Base-by-base conservation (phyloP, 176 grass and related monocot species). In the Themeda triandra region DNA sequence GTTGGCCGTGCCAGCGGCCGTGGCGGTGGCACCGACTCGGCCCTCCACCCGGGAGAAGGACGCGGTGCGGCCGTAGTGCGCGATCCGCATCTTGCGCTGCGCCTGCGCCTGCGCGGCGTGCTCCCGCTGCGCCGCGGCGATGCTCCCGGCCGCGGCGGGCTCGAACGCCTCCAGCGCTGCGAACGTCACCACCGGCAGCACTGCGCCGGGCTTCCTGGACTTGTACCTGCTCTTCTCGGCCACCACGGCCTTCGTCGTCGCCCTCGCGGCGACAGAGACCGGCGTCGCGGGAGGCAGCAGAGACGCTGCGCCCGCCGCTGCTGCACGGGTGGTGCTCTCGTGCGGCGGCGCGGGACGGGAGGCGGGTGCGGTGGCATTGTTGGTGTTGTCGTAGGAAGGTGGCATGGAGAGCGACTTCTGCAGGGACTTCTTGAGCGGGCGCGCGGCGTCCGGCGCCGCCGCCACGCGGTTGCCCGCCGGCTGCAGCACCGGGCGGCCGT, bases 401-500 rank as follows among this genome's bases (percentile, higher is more conserved):
- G 92, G 92, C 84, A 94, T 83, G 49, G 92, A 94, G 56, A 92
- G 78, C 30, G 86, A 87, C 75, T 98, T 98, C 33, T 88, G 91
- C 33, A 98, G 80, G 2, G 90, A 87, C 82, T 98, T 98, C 85
- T 90, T 98, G 60, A 92, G 85, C 82, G 85, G 83, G 49, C 89
- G 81, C 18, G 81, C 77, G 27, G 18, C 66, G 29, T 98, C 90
- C 25, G 79, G 19, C 46, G 81, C 35, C 2, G 91, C 72, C 1
- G 91, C 83, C 23, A 98, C 90, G 83, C 89, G 91, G 83, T 98
- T 98, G 46, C 90, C 86, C 18, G 91, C 89, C 54, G 96, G 96
- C 90, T 95, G 96, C 67, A 98, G 76, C 39, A 98, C 96, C 45
- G 92, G 87, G 56, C 96, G 84, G 18, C 93, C 96, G 68, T 91